Evolutionary conservation across 208 protist genomes (phyloP).

Genomic region (Crithidia fasciculata): DNA sequence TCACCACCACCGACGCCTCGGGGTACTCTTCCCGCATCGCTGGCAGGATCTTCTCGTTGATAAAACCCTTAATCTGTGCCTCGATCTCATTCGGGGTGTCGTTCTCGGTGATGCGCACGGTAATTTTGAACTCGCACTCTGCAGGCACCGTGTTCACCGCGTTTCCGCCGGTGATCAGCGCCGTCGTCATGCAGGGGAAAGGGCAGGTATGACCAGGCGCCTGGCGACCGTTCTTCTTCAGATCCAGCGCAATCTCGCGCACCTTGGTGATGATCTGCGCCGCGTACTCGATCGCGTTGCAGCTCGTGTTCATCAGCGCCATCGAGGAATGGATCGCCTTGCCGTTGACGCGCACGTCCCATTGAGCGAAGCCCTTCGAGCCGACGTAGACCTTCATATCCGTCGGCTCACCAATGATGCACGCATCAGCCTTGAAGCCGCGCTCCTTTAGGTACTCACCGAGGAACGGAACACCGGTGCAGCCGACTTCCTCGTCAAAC

Average conservation of each 20-base stretch:
- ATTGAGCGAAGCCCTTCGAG: conserved; percentile 33
- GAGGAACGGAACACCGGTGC: conserved; percentile 42
- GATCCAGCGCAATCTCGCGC: conserved; percentile 36
- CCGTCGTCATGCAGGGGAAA: conserved; percentile 41
- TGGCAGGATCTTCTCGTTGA: conserved; percentile 35
- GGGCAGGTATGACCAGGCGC: conserved; percentile 25
- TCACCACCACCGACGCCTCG: conserved; percentile 32
- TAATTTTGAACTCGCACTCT: conserved; percentile 44
- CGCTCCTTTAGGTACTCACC: conserved; percentile 38
- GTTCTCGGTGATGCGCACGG: conserved; percentile 38
- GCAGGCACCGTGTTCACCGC: conserved; percentile 63
- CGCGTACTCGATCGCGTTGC: conserved; percentile 55
- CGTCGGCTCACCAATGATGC: conserved; percentile 18
- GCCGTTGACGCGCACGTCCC: conserved; percentile 41
- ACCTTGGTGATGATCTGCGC: conserved; percentile 56
- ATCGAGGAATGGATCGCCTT: conserved; percentile 66
- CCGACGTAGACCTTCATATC: conserved; percentile 45
- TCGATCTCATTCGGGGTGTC: conserved; percentile 32
- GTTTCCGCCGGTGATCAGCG: conserved; percentile 49
- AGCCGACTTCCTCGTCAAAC: conserved; percentile 64
- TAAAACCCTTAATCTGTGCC: conserved; percentile 32
- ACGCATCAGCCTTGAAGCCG: conserved; percentile 35
- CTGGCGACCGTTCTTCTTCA: conserved; percentile 34
- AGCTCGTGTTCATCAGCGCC: conserved; percentile 53
- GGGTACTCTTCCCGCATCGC: conserved; percentile 48